Base-by-base conservation (phyloP, 1,139 yeast species). In the Scheffersomyces lignicola region DNA sequence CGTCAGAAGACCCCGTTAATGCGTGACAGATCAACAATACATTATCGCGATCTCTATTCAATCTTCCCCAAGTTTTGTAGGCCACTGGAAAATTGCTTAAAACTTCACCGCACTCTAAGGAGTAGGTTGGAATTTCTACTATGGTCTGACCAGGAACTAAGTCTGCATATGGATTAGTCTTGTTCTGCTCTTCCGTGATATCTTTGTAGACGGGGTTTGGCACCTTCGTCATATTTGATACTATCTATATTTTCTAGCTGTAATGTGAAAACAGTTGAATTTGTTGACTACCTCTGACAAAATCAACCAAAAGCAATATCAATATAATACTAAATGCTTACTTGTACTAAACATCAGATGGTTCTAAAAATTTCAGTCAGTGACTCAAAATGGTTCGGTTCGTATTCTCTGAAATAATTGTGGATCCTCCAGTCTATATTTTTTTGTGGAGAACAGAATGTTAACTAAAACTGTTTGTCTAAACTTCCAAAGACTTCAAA, bases 1-100 rank as follows among this genome's bases (percentile, higher is more conserved):
- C 96, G 55, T 92, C 98, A 0, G 96, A 77, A 0, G 96, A 87
- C 0, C 98, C 98, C 0, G 97, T 89, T 41, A 92, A 69, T 0
- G 98, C 98, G 65, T 92, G 98, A 50, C 96, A 87, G 13, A 92
- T 85, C 21, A 92, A 80, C 65, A 92, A 65, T 39, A 82, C 90
- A 54, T 92, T 92, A 48, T 82, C 81, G 7, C 73, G 77, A 5
- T 61, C 65, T 7, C 65, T 74, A 52, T 87, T 87, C 34, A 90
- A 68, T 39, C 73, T 69, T 3, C 97, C 98, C 97, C 97, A 92
- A 0, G 96, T 84, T 59, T 92, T 92, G 64, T 86, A 92, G 3
- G 97, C 98, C 14, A 92, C 87, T 0, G 97, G 97, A 32, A 89
- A 88, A 28, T 86, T 69, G 34, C 55, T 58, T 24, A 92, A 64